Evolutionary conservation across 441 rosid species (phyloP).

Genomic region (Pelargonium cotyledonis): DNA sequence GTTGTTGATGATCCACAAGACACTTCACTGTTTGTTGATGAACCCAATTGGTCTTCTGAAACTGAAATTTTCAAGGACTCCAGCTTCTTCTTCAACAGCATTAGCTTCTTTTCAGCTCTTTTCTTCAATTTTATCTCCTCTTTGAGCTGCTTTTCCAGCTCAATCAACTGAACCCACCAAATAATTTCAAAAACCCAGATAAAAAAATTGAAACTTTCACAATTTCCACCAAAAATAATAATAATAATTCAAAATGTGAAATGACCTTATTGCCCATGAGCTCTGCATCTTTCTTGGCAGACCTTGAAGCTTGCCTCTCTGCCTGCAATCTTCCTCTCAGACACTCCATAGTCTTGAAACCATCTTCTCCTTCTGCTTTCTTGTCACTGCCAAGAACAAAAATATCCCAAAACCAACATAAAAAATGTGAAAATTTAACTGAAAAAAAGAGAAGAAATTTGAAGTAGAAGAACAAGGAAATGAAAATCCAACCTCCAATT

Average conservation of each 20-base stretch:
- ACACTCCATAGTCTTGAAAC: conserved; percentile 60
- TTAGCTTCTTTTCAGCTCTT: conserved; percentile 62
- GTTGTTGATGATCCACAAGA: conserved; percentile 37
- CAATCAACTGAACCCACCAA: conserved; percentile 38
- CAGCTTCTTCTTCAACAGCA: conserved; percentile 49
- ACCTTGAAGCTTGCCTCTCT: conserved; percentile 73
- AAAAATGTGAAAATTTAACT: background rate
- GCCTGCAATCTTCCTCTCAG: conserved; percentile 76
- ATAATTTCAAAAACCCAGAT: conserved; percentile 6
- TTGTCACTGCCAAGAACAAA: conserved; percentile 24
- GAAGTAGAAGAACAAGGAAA: too few species aligned
- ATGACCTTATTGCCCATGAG: conserved; percentile 50
- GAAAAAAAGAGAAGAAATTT: background rate
- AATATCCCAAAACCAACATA: conserved; percentile 17
- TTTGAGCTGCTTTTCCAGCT: conserved; percentile 50
- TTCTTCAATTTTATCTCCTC: conserved; percentile 56
- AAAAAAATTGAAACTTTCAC: conserved; percentile 7
- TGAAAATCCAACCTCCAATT: too few species aligned
- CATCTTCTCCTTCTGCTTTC: conserved; percentile 41
- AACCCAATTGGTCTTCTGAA: conserved; percentile 31
- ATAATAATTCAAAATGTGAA: background rate
- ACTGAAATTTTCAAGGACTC: conserved; percentile 36
- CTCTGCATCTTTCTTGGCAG: conserved; percentile 56
- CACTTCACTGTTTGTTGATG: conserved; percentile 29
- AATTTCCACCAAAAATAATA: background rate